Base-by-base conservation (phyloP, 2,329 filamentous ascomycete species). In the Nigrograna mackinnonii region DNA sequence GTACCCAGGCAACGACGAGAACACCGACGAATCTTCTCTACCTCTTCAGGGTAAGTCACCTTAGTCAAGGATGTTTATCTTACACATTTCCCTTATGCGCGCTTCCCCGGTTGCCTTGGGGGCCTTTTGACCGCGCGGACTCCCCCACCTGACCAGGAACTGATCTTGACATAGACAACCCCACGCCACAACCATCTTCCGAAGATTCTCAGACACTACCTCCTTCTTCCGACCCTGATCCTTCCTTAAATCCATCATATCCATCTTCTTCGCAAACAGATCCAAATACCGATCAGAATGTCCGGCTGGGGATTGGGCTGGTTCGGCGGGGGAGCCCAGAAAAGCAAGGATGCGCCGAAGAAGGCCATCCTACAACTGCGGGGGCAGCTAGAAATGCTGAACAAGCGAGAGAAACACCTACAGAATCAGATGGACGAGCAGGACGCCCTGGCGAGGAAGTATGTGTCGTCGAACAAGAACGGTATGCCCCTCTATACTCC, bases 391-490 rank as follows among this genome's bases (percentile, higher is more conserved):
- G 92, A 96, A 60, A 97, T 97, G 91, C 80, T 99, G 66, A 90
- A 95, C 75, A 99, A 99, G 80, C 82, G 92, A 47, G 91, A 97
- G 78, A 88, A 83, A 70, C 90, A 97, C 67, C 74, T 97, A 49
- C 87, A 94, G 71, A 87, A 81, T 50, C 91, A 95, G 76, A 96
- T 97, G 77, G 86, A 90, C 19, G 91, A 97, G 70, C 91, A 97
- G 70, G 90, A 96, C 61, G 80, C 80, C 26, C 81, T 95, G 54
- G 94, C 94, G 33, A 82, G 89, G 71, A 96, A 96, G 79, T 86
- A 94, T 50, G 86, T 96, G 42, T 84, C 78, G 60, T 80, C 86
- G 46, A 97, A 97, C 77, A 97, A 96, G 75, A 91, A 83, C 58
- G 86, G 94, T 97, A 82, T 35, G 12, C 9, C 30, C 35, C 24